Percentiles rank a stretch among this genome's conserved stretches.
These are phyloP conservation scores for Sphaerostilbella broomeana DNA, from an alignment of 2,329 filamentous ascomycete species.

Conservation along the genomic window DNA sequence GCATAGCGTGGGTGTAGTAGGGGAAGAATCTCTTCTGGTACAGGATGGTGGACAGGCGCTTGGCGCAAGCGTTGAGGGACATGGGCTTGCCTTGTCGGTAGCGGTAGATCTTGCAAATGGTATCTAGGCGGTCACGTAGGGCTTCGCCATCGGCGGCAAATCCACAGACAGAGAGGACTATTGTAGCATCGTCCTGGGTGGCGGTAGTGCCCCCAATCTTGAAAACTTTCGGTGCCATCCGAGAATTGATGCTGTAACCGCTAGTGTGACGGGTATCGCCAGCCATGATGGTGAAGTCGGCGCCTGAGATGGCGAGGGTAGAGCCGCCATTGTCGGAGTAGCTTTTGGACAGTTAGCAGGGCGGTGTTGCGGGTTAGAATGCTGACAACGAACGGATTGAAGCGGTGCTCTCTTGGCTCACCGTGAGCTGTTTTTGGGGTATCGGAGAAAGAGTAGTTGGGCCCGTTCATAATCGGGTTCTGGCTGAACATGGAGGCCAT, in stretches of 20 bases:
- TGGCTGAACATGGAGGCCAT: slow-evolving; percentile 66
- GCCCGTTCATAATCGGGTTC: slow-evolving; percentile 61
- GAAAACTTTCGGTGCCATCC: slow-evolving; percentile 93
- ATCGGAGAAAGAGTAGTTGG: slow-evolving; percentile 63
- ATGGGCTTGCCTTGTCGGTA: slow-evolving; percentile 98
- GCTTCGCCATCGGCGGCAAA: slow-evolving; percentile 94
- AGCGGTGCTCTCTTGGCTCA: slow-evolving; percentile 66
- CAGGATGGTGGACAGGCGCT: slow-evolving; percentile 88
- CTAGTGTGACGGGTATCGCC: slow-evolving; percentile 94
- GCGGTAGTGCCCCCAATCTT: slow-evolving; percentile 88
- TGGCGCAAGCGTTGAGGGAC: slow-evolving; percentile 87
- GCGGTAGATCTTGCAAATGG: slow-evolving; percentile 96
- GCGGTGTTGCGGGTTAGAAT: neutral
- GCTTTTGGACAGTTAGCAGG: slow-evolving; percentile 36
- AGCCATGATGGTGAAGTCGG: slow-evolving; percentile 91
- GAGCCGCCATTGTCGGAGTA: slow-evolving; percentile 98
- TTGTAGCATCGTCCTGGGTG: slow-evolving; percentile 74
- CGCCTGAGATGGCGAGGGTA: slow-evolving; percentile 88
- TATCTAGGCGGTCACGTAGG: slow-evolving; percentile 86
- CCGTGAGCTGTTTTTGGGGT: slow-evolving; percentile 47
- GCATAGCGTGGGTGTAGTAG: slow-evolving; percentile 93
- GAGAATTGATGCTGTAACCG: slow-evolving; percentile 98
- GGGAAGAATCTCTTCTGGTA: slow-evolving; percentile 99
- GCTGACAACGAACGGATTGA: slow-evolving; percentile 69
- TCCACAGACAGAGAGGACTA: slow-evolving; percentile 89